Evolutionary conservation across 2,329 filamentous ascomycete genomes (phyloP).

Genomic region (Lecanoromycetidae sp.): DNA sequence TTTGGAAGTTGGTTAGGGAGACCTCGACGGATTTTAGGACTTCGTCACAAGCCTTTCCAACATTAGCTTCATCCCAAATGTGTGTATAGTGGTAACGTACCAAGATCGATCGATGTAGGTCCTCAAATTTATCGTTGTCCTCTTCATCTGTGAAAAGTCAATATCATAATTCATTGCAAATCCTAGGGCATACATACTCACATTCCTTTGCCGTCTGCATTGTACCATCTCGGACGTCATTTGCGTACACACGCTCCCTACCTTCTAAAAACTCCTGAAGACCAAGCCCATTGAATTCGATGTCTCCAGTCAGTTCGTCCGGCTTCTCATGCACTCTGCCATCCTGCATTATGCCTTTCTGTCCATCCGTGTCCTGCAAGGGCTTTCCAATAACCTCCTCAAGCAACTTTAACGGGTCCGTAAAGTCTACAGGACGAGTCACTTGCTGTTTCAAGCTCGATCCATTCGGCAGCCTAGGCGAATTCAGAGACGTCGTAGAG

Average conservation of each 20-base stretch:
- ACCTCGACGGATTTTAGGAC: constrained; percentile 85
- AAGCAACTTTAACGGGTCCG: constrained; percentile 62
- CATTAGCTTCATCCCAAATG: background rate
- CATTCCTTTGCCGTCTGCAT: constrained; percentile 60
- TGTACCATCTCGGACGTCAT: constrained; percentile 27
- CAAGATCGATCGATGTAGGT: constrained; percentile 74
- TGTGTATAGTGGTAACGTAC: constrained; percentile 21
- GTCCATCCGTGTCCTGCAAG: constrained; percentile 13
- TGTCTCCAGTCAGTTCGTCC: constrained; percentile 45
- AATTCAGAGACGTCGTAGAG: constrained; percentile 62
- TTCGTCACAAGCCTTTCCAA: constrained; percentile 64
- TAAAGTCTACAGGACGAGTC: constrained; percentile 41
- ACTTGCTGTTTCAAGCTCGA: constrained; percentile 51
- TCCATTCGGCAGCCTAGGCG: constrained; percentile 55
- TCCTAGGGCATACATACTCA: constrained; percentile 35
- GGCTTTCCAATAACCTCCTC: constrained; percentile 42
- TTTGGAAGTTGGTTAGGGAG: constrained; percentile 84
- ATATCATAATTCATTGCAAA: background rate
- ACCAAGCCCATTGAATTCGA: constrained; percentile 69
- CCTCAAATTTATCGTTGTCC: constrained; percentile 75
- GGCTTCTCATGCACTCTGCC: constrained; percentile 24
- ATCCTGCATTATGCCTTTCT: constrained; percentile 2
- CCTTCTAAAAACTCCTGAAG: constrained; percentile 51
- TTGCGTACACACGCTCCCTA: constrained; percentile 21
- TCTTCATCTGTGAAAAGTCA: constrained; percentile 47